Percentiles rank a stretch among this genome's conserved stretches.
Conservation (phyloP, 1,139 yeast species). For the Debaryomyces singareniensis region DNA sequence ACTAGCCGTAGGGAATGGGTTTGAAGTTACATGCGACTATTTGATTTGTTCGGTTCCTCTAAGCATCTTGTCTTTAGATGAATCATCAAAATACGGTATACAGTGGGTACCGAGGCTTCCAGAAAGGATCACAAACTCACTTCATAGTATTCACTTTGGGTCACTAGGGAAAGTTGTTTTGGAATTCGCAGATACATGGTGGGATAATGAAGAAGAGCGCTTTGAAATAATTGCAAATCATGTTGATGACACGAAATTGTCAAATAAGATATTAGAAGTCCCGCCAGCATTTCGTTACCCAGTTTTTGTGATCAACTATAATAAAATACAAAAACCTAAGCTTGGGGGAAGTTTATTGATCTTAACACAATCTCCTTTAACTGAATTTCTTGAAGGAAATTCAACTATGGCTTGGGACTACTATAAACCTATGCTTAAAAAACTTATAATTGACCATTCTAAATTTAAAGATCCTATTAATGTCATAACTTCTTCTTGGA, state of each 20-base stretch:
- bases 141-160: conserved; percentile 54
- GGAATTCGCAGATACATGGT: conserved; percentile 62
- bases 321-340: conserved; percentile 14
- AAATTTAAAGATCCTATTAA: conserved; percentile 42
- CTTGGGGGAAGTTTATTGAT: conserved; percentile 40
- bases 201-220: conserved; percentile 54
- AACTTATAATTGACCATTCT: conserved; percentile 13
- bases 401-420: conserved; percentile 36
- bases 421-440: conserved; percentile 29
- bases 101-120: conserved; percentile 61
- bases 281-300: conserved; percentile 28
- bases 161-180: conserved; percentile 72
- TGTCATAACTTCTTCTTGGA: conserved; percentile 60
- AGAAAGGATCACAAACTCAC: conserved; percentile 30
- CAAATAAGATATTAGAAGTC: conserved; percentile 10
- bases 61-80: conserved; percentile 46
- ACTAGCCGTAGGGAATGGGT: conserved; percentile 13
- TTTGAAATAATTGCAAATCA: conserved; percentile 38
- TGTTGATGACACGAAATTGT: conserved; percentile 7
- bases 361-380: conserved; percentile 65
- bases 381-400: conserved; percentile 40
- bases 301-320: conserved; percentile 23
- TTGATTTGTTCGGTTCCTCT: conserved; percentile 73
- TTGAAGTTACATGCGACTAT: conserved; percentile 35
- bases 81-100: conserved; percentile 37